These are phyloP conservation scores for Syncephalastrum racemosum DNA, from an alignment of 371 early-diverging fungal genomes.

Conservation along the genomic window DNA sequence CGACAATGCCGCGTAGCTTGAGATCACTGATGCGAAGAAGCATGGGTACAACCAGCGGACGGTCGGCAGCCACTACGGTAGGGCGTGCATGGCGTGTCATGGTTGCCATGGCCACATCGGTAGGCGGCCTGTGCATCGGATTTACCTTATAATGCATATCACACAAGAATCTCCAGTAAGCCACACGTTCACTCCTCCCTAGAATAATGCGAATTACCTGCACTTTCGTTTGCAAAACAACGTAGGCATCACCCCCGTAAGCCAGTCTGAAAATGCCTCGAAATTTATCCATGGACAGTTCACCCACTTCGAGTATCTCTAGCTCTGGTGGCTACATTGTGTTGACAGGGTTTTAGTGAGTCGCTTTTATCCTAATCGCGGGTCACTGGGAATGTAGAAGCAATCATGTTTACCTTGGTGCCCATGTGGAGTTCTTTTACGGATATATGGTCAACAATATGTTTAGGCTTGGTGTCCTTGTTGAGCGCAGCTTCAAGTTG, in stretches of 20 bases:
- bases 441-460: conserved; percentile 87
- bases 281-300: conserved; percentile 88
- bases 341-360: neutral
- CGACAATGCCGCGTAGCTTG: conserved; percentile 87
- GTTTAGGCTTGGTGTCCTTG: conserved; percentile 87
- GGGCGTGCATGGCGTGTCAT: conserved; percentile 65
- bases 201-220: conserved; percentile 59
- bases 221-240: conserved; percentile 92
- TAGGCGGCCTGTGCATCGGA: conserved; percentile 59
- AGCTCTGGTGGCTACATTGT: conserved; percentile 87
- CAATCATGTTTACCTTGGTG: conserved; percentile 61
- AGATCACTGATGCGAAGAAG: conserved; percentile 86
- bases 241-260: conserved; percentile 91
- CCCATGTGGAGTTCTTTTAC: conserved; percentile 95
- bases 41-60: conserved; percentile 96
- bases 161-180: neutral
- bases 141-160: conserved; percentile 53
- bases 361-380: too few relatives aligned
- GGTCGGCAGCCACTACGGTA: conserved; percentile 87
- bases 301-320: conserved; percentile 96
- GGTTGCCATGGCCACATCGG: conserved; percentile 46
- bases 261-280: conserved; percentile 93
- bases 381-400: too few relatives aligned
- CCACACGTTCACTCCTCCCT: too few relatives aligned
- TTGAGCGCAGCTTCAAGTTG: conserved; percentile 90